These are phyloP conservation scores for Uncinocarpus reesii DNA, from an alignment of 2,329 filamentous ascomycete species.

Conservation along the genomic window DNA sequence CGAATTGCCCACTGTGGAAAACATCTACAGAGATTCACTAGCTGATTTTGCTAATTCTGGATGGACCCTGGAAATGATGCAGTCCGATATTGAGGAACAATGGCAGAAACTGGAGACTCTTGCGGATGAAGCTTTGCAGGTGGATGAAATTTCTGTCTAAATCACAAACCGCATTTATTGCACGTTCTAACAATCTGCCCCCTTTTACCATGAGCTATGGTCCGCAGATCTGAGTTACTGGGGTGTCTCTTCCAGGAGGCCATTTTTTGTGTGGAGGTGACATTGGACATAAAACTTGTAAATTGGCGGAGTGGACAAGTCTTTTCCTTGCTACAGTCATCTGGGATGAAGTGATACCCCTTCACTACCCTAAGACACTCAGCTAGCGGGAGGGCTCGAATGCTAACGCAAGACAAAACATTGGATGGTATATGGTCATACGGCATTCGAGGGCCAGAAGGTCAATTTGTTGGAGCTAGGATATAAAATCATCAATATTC, in stretches of 20 bases:
- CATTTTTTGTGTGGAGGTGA: too few relatives aligned
- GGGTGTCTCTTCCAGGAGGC: too few relatives aligned
- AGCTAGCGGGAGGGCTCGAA: too few relatives aligned
- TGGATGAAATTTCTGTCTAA: constrained; percentile 5
- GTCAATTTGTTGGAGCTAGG: constrained; percentile 11
- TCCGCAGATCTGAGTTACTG: too few relatives aligned
- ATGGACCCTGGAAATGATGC: constrained; percentile 10
- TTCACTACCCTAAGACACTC: too few relatives aligned
- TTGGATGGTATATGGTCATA: neutral
- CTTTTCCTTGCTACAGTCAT: too few relatives aligned
- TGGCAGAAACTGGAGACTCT: constrained; percentile 42
- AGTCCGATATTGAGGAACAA: constrained; percentile 28
- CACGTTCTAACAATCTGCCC: too few relatives aligned
- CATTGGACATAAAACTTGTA: too few relatives aligned
- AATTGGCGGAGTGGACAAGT: too few relatives aligned
- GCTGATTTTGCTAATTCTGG: neutral
- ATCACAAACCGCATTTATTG: neutral
- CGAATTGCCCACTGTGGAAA: constrained; percentile 26
- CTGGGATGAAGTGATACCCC: too few relatives aligned
- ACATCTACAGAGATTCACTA: constrained; percentile 17
- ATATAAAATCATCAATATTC: constrained; percentile 14
- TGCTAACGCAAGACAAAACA: too few relatives aligned
- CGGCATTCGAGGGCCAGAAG: constrained; percentile 5
- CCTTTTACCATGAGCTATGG: too few relatives aligned
- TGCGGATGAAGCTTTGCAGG: constrained; percentile 19